Evolutionary conservation across 805 yeast species (phyloP).

Genomic region (Candida easanensis): DNA sequence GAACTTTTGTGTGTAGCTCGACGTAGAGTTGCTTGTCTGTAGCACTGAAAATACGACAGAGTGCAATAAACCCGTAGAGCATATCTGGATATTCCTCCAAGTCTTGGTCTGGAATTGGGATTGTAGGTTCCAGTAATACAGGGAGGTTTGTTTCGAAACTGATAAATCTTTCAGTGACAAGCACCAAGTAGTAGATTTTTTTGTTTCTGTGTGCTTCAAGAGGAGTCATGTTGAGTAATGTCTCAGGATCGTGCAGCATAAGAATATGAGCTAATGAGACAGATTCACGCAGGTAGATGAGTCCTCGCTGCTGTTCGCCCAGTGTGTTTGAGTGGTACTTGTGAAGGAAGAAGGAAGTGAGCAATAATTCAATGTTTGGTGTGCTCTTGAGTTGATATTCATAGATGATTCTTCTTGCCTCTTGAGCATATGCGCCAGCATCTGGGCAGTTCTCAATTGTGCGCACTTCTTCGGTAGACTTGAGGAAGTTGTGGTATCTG

Average conservation of each 20-base stretch:
- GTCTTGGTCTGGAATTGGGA: constrained; percentile 23
- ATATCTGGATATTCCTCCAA: constrained; percentile 27
- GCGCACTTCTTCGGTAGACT: constrained; percentile 17
- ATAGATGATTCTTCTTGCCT: constrained; percentile 21
- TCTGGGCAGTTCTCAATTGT: constrained; percentile 20
- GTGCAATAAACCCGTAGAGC: constrained; percentile 23
- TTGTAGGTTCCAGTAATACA: constrained; percentile 22
- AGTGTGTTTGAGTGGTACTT: constrained; percentile 22
- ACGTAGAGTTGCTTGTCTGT: constrained; percentile 24
- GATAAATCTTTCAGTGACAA: constrained; percentile 25
- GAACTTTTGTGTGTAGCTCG: constrained; percentile 21
- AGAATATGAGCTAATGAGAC: constrained; percentile 24
- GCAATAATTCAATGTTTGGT: constrained; percentile 15
- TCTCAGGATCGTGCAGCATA: constrained; percentile 20
- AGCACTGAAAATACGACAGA: constrained; percentile 23
- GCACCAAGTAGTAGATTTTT: constrained; percentile 23
- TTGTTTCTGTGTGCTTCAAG: constrained; percentile 22
- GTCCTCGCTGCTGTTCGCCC: constrained; percentile 16
- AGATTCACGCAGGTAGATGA: constrained; percentile 24
- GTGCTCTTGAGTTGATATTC: constrained; percentile 18
- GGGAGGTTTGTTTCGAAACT: constrained; percentile 23
- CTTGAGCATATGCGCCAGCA: constrained; percentile 21
- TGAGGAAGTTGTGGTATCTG: constrained; percentile 22
- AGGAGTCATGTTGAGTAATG: constrained; percentile 9
- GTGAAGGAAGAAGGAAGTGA: constrained; percentile 23